Base-by-base conservation (phyloP, 75 land plant species). In the Sequoiadendron giganteum region DNA sequence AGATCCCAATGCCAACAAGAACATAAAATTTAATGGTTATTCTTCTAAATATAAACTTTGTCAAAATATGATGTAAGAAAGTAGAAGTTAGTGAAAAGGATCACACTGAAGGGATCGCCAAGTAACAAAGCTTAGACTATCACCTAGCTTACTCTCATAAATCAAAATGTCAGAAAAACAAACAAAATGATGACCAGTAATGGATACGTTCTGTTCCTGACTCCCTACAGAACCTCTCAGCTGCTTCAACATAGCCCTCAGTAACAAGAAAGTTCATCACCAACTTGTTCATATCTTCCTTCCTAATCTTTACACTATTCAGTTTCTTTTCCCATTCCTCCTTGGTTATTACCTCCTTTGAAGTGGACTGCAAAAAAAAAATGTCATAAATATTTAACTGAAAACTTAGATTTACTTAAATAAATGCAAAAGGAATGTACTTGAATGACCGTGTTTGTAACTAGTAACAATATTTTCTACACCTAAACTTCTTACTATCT, bases 151-250 rank as follows among this genome's bases (percentile, higher is more conserved):
- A 38, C 19, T 78, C 43, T 45, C n/a, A 42, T 19, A 10, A 65
- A 25, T 83, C 14, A 18, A 86, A 42, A 83, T 16, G 18, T n/a
- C 85, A 65, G 18, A 16, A 42, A 68, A 84, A 56, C 88, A 85
- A 49, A 89, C 58, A 45, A 68, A 36, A 54, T 14, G 36, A 32
- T 45, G 40, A 34, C 52, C 40, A 49, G 56, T 70, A 3, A 88
- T 89, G 97, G 98, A 97, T 97, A 97, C 99, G 99, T 84, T 97
- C 96, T 14, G 99, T 96, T 84, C 99, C 99, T 42, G 99, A 97
- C 89, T 97, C 99, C 87, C 86, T 89, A 81, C 95, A 93, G 88
- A 97, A 97, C 86, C 97, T 97, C 85, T 97, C 99, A 25, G 99
- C 99, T 43, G 98, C 99, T 42, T 97, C 99, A 45, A 96, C 99